Conservation (phyloP, 176 grass and related monocot species). For the Oropetium thomaeum region DNA sequence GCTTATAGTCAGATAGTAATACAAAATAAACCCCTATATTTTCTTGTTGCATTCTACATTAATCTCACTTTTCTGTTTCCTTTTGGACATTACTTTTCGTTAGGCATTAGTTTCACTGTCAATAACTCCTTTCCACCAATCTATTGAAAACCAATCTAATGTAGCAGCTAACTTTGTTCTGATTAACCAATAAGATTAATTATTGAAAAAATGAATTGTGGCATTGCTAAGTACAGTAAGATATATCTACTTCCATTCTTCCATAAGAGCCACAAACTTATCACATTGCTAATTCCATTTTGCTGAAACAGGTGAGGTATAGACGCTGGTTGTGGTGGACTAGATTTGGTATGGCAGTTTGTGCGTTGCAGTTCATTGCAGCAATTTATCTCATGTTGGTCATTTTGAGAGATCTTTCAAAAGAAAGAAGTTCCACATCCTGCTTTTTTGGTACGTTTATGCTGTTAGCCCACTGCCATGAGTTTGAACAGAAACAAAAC, state of each 20-base stretch:
- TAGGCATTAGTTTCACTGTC: not conserved
- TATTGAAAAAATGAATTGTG: not conserved
- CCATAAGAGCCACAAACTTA: not conserved
- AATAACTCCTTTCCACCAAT: not conserved
- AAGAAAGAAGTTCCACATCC: constrained; percentile 36
- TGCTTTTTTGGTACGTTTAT: constrained; percentile 89
- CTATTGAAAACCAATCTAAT: not conserved
- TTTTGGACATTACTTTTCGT: not conserved
- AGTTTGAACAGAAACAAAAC: not conserved
- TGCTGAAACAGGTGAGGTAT: constrained; percentile 78
- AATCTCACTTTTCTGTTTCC: not conserved
- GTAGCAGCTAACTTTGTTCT: constrained; percentile 19
- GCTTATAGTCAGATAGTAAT: not conserved
- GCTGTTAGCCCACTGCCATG: not conserved
- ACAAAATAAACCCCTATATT: not conserved
- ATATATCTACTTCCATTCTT: not conserved
- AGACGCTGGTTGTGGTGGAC: constrained; percentile 94
- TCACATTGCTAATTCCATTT: constrained; percentile 24
- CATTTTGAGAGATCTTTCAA: constrained; percentile 61
- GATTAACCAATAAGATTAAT: not conserved
- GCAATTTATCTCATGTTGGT: constrained; percentile 73
- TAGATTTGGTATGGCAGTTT: constrained; percentile 79
- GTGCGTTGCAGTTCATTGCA: constrained; percentile 73
- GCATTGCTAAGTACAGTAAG: not conserved
- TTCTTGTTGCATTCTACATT: constrained; percentile 3